Evolutionary conservation across 1,284 basidiomycete genomes (phyloP).

Genomic region (Apiotrichum montevideense): DNA sequence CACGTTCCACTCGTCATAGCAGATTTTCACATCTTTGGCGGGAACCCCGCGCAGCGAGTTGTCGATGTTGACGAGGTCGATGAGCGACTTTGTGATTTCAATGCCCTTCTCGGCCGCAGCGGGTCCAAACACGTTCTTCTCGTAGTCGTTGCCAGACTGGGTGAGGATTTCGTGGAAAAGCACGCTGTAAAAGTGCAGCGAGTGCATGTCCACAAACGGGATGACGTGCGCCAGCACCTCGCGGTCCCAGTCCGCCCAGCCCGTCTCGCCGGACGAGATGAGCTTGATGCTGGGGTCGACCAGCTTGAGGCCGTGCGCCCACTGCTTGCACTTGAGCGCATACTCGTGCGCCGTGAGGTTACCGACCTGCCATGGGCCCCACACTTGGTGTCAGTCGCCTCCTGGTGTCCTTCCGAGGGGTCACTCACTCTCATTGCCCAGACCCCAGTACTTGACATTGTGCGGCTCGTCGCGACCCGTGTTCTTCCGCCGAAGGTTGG

Average conservation of each 20-base stretch:
- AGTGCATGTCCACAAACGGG: constrained; percentile 44
- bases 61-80: constrained; percentile 46
- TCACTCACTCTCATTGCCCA: constrained; percentile 47
- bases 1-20: constrained; percentile 51
- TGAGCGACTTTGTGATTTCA: constrained; percentile 45
- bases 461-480: constrained; percentile 59
- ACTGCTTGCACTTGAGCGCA: constrained; percentile 56
- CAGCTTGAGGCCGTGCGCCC: constrained; percentile 59
- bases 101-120: constrained; percentile 47
- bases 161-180: constrained; percentile 3
- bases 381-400: constrained; percentile 43
- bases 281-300: constrained; percentile 58
- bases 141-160: constrained; percentile 34
- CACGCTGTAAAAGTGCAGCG: constrained; percentile 44
- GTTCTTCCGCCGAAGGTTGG: constrained; percentile 56
- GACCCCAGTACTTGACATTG: constrained; percentile 50
- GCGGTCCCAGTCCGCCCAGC: constrained; percentile 46
- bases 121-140: constrained; percentile 50
- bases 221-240: constrained; percentile 41
- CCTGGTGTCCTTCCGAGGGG: too few relatives aligned
- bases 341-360: constrained; percentile 58
- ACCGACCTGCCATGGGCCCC: constrained; percentile 63
- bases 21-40: constrained; percentile 43
- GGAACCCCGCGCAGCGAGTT: constrained; percentile 23
- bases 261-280: constrained; percentile 57